Percentiles rank a stretch among this genome's conserved stretches.
Conservation (phyloP, 2,329 filamentous ascomycete genomes). For the Pyricularia pennisetigena region DNA sequence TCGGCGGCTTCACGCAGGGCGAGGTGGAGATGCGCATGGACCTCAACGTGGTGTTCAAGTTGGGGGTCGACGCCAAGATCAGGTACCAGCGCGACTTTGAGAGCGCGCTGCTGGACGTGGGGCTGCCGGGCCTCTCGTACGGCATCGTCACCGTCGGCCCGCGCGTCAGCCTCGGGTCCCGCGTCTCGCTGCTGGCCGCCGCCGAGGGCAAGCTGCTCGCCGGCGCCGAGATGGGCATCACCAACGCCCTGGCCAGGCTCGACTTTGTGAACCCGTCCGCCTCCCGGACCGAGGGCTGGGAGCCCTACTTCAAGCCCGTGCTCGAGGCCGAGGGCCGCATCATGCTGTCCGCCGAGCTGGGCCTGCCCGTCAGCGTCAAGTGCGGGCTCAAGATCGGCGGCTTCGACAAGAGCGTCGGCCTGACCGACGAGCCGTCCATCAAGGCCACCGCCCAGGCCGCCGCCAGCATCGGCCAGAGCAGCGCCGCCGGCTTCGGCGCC, state of each 20-base stretch:
- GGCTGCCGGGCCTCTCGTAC: conserved; percentile 15
- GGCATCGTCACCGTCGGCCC: conserved; percentile 18
- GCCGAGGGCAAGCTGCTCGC: conserved; percentile 17
- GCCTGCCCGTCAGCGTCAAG: conserved; percentile 18
- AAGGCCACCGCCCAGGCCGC: conserved; percentile 13
- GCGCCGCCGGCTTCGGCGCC: conserved; percentile 7
- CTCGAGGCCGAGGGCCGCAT: conserved; percentile 19
- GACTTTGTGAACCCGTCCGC: conserved; percentile 14
- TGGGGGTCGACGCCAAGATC: conserved; percentile 20
- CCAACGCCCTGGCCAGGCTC: conserved; percentile 14
- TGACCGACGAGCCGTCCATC: conserved; percentile 19
- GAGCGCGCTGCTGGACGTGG: conserved; percentile 13
- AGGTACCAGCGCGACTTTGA: conserved; percentile 12
- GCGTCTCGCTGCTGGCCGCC: conserved; percentile 13
- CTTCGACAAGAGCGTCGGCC: conserved; percentile 13
- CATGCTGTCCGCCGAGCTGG: conserved; percentile 15
- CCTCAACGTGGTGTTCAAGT: conserved; percentile 16
- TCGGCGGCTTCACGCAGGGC: conserved; percentile 16
- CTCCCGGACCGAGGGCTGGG: conserved; percentile 13
- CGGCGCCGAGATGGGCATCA: conserved; percentile 19
- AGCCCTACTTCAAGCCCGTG: conserved; percentile 18
- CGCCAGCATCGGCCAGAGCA: conserved; percentile 8
- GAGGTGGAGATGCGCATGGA: conserved; percentile 17
- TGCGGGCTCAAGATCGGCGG: conserved; percentile 13
- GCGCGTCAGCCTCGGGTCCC: conserved; percentile 13